A percentile compares a stretch with the other conserved stretches of the same genome.
These are phyloP conservation scores for Lachnellula occidentalis DNA, from an alignment of 2,329 filamentous ascomycete genomes.

Conservation along the genomic window DNA sequence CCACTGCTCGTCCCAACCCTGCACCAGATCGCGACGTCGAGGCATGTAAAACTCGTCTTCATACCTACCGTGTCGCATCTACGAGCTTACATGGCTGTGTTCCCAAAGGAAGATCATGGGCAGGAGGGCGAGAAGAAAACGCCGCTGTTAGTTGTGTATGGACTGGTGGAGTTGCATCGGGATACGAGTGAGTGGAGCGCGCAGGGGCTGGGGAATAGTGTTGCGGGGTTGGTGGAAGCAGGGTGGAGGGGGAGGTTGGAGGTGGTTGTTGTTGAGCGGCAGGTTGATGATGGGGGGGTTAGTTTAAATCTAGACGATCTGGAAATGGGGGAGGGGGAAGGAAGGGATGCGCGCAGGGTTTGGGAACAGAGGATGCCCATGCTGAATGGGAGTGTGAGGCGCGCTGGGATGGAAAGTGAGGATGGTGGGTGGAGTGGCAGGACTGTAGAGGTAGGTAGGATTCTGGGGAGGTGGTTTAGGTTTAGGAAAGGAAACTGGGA, in stretches of 20 bases:
- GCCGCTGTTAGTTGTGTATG: constrained; percentile 56
- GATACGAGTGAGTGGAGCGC: constrained; percentile 69
- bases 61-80: constrained; percentile 71
- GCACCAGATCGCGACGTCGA: constrained; percentile 61
- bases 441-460: constrained; percentile 49
- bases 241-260: constrained; percentile 42
- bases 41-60: constrained; percentile 66
- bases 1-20: constrained; percentile 59
- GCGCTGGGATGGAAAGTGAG: constrained; percentile 36
- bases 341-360: constrained; percentile 26
- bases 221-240: constrained; percentile 58
- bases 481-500: constrained; percentile 40
- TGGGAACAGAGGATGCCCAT: constrained; percentile 54
- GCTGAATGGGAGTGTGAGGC: constrained; percentile 50
- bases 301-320: constrained; percentile 32
- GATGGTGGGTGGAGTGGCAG: constrained; percentile 53
- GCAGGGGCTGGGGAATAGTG: constrained; percentile 61
- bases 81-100: constrained; percentile 64
- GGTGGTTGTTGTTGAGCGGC: constrained; percentile 40
- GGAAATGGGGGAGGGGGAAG: constrained; percentile 34
- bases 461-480: constrained; percentile 62
- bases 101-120: constrained; percentile 9
- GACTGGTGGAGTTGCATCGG: constrained; percentile 59
- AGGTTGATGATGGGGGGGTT: constrained; percentile 23
- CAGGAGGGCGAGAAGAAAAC: constrained; percentile 8